Evolutionary conservation across 164 flowering plant species (phyloP), one percentile per base, ranked within the genome.

Genomic region (Magnolia changhungtana): DNA sequence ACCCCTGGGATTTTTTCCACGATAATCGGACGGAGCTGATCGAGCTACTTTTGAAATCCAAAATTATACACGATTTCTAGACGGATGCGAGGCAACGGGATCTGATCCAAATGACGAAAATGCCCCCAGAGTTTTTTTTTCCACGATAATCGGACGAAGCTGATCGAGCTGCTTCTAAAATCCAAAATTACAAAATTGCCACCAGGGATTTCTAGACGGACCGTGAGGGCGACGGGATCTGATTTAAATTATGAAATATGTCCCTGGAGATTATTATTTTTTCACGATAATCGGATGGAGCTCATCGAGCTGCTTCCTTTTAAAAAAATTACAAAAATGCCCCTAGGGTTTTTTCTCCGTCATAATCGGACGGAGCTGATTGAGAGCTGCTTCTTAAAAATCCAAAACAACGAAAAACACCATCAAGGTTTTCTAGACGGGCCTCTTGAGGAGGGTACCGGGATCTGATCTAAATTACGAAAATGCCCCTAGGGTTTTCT

Each of bases 291-390:
- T 7, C 59, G 45, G 24, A 77, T 66, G 2, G 71, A 77, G 79
- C 55, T 72, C 75, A 20, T 77, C 72, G 16, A 77, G 79, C 67
- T 77, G 79, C 72, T 72, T 77, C 61, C 29, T 27, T 27, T 77
- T 37, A 1, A 37, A 37, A 37, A 37, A 37, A 37, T 4, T 37
- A 37, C 7, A 5, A 65, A 23, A 65, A 8, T 65, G 37, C 37
- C 37, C 29, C 51, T 68, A 31, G 51, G 71, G 51, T 68, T 68
- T 68, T 10, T 14, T 14, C 29, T 18, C 18, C 31, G 13, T 51
- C 58, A 72, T 11, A 77, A 37, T 7, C 67, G 21, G 45, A 77
- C 72, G 4, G 71, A 77, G 79, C 55, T 72, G 79, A 20, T 77
- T 72, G 3, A n/a, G n/a, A 77, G 79, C 67, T 77, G 79, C 72